Base-by-base conservation (phyloP, 192 early-diverging fungal genomes). In the Coemansia sp. region DNA sequence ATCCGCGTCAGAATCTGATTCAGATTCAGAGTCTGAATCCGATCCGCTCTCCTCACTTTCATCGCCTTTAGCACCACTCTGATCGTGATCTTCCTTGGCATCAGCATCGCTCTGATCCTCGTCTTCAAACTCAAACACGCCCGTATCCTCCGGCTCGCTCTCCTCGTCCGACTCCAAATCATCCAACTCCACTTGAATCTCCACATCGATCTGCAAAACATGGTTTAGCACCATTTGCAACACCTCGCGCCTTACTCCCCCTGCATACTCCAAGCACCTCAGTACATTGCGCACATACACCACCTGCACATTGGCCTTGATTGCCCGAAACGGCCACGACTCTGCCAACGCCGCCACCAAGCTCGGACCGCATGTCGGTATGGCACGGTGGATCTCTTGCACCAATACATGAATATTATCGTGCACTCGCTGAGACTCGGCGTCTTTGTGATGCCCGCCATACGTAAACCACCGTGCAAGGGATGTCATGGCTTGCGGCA, bases 141-240 rank as follows among this genome's bases (percentile, higher is more conserved):
- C 66, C 22, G 15, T 21, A 15, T 55, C 66, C 1, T 75, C 75
- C 21, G 64, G 73, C 56, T 79, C 78, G 17, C 41, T 45, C 41
- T 45, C 41, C 14, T 12, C 41, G 5, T 45, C 70, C 70, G 68
- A 70, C 39, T 89, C 88, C 23, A 92, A 65, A 14, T 98, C 94
- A 27, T 96, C 94, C 29, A 96, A 60, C 55, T 93, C 94, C 2
- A 89, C 85, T 66, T 98, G 96, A 58, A 98, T 93, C 63, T 94
- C 94, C 12, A 79, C 95, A 70, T 98, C 96, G 45, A 98, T 88
- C 58, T 94, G 88, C 6, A 96, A 85, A 5, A 93, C 81, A n/a
- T 87, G 81, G 43, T 97, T 93, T 22, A 98, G 73, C 2, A 92
- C 80, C 17, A 97, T 74, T 19, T 81, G 73, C 22, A 96, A 79